phyloP scores from a whole-genome alignment of 306 rosid species.

The Carpinus fangiana region DNA sequence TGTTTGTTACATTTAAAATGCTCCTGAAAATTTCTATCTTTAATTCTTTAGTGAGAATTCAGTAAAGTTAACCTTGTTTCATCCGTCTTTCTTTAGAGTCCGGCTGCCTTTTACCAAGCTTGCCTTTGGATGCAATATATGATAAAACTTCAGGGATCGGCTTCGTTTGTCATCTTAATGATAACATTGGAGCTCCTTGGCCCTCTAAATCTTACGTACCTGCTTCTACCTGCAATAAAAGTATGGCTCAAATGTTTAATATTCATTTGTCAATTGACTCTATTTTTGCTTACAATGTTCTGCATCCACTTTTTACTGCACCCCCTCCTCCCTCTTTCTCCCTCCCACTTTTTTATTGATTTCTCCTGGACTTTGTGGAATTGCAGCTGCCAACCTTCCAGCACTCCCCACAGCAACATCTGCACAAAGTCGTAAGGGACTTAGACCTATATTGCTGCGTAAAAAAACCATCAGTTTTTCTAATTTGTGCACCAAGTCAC shows the following conservation, averaged over 20 bases:
- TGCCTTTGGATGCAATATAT: slow-evolving; percentile 57
- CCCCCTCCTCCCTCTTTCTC: background rate
- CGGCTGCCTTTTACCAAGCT: slow-evolving; percentile 70
- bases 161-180: slow-evolving; percentile 71
- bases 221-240: slow-evolving; percentile 55
- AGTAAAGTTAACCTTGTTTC: slow-evolving; percentile 8
- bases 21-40: slow-evolving; percentile 8
- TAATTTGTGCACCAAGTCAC: background rate
- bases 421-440: slow-evolving; percentile 48
- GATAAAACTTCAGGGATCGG: slow-evolving; percentile 56
- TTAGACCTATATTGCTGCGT: background rate
- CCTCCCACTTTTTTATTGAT: background rate
- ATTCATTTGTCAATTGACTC: slow-evolving; percentile 1
- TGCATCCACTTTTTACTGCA: background rate
- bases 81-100: slow-evolving; percentile 41
- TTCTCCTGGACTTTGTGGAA: slow-evolving; percentile 11
- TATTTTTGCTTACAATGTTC: background rate
- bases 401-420: slow-evolving; percentile 58
- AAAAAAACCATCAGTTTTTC: background rate
- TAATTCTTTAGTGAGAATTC: slow-evolving; percentile 11
- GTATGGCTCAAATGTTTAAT: slow-evolving; percentile 34
- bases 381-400: slow-evolving; percentile 54
- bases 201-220: slow-evolving; percentile 39
- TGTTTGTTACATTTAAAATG: background rate
- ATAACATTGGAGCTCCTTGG: slow-evolving; percentile 74